Conservation (phyloP, 2,329 filamentous ascomycete species). For the Penicillium sp. region DNA sequence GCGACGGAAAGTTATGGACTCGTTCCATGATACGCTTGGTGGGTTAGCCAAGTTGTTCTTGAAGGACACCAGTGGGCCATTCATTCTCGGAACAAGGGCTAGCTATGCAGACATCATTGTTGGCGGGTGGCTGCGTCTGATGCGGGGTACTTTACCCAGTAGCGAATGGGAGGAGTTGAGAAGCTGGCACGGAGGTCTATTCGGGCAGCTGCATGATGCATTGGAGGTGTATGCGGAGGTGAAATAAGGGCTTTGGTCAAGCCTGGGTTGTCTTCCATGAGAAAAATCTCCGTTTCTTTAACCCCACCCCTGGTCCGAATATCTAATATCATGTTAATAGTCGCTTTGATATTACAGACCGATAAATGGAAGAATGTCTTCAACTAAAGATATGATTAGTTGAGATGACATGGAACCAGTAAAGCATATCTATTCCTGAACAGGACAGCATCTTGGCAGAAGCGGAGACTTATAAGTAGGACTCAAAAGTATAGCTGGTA, state of each 20-base stretch:
- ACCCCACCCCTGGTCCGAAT: no score
- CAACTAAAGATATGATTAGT: no score
- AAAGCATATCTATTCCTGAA: no score
- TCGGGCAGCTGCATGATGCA: constrained; percentile 54
- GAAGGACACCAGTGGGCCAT: constrained; percentile 49
- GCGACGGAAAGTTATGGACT: constrained; percentile 41
- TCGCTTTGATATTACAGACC: no score
- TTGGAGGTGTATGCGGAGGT: constrained; percentile 43
- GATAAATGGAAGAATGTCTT: no score
- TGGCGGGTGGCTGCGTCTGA: constrained; percentile 58
- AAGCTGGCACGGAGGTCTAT: constrained; percentile 55
- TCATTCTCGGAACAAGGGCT: constrained; percentile 49
- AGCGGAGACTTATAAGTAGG: no score
- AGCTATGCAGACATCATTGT: constrained; percentile 61
- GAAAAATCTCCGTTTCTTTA: no score
- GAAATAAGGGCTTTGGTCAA: constrained; percentile 23
- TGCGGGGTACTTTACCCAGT: constrained; percentile 42
- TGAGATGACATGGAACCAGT: no score
- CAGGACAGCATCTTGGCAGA: no score
- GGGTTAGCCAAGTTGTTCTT: constrained; percentile 48
- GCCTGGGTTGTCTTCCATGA: no score
- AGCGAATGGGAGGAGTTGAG: constrained; percentile 53
- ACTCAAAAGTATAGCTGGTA: no score
- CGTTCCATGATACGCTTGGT: constrained; percentile 47
- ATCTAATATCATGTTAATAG: no score